phyloP scores from a whole-genome alignment of 495 filamentous ascomycete genomes.

The Penicillium ochrochloron region DNA sequence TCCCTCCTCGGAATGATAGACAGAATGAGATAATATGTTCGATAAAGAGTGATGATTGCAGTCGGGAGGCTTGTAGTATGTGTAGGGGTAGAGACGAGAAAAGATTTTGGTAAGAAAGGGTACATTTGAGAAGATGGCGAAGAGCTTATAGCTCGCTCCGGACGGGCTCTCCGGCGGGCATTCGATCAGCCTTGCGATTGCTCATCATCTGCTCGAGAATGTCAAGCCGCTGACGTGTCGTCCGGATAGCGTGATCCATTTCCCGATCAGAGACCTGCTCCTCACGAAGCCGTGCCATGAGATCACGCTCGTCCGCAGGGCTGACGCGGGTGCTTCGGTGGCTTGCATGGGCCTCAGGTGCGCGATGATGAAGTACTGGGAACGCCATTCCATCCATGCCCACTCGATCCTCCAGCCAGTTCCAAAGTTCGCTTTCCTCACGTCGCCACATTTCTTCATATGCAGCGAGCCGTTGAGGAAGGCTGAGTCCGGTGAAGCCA shows the following conservation, averaged over 20 bases:
- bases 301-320: constrained; percentile 39
- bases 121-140: background rate
- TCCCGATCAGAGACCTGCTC: constrained; percentile 80
- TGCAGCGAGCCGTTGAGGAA: constrained; percentile 73
- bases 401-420: constrained; percentile 90
- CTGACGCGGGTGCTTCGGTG: constrained; percentile 27
- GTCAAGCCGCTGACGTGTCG: constrained; percentile 81
- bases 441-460: constrained; percentile 93
- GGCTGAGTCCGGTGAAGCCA: constrained; percentile 37
- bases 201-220: constrained; percentile 74
- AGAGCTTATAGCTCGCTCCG: constrained; percentile 27
- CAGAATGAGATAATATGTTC: background rate
- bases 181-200: constrained; percentile 48
- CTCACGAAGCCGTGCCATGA: constrained; percentile 57
- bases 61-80: no score
- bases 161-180: constrained; percentile 21
- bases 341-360: constrained; percentile 30
- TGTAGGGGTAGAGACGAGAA: background rate
- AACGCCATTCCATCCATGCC: constrained; percentile 70
- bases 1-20: background rate
- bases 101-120: background rate
- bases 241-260: constrained; percentile 79
- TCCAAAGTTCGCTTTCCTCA: constrained; percentile 93
- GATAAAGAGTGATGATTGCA: background rate
- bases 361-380: constrained; percentile 37